These are phyloP conservation scores for Jimgerdemannia lactiflua DNA, from an alignment of 192 early-diverging fungal species.

Conservation along the genomic window DNA sequence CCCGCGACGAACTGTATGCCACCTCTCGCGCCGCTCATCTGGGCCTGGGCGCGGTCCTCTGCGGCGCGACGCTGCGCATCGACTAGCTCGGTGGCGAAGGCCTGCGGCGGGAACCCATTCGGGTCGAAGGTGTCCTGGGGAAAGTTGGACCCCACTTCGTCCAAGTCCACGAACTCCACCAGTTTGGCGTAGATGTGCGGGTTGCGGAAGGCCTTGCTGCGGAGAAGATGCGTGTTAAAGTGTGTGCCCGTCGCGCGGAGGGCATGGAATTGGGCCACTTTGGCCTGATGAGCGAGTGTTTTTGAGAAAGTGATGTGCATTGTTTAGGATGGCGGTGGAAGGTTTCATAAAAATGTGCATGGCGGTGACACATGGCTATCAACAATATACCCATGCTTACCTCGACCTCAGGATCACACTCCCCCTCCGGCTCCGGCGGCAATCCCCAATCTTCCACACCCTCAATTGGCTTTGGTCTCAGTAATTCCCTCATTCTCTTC, in stretches of 20 bases:
- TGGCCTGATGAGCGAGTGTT: constrained; percentile 43
- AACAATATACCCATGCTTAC: constrained; percentile 25
- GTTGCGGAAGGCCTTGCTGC: constrained; percentile 89
- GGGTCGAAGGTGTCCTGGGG: constrained; percentile 69
- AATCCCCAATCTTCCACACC: constrained; percentile 57
- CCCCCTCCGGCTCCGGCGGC: constrained; percentile 46
- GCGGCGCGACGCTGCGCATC: constrained; percentile 37
- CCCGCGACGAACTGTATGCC: not conserved
- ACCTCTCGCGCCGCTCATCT: constrained; percentile 14
- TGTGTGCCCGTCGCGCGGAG: constrained; percentile 65
- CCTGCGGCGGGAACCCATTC: constrained; percentile 54
- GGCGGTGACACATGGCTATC: not conserved
- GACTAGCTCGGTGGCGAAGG: constrained; percentile 56
- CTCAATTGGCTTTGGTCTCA: constrained; percentile 44
- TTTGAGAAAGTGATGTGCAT: not conserved
- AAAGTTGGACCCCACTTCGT: constrained; percentile 83
- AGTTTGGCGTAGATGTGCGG: constrained; percentile 88
- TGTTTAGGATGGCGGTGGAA: not conserved
- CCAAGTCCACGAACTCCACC: constrained; percentile 77
- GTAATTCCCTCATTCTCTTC: constrained; percentile 9
- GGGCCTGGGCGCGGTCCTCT: constrained; percentile 35
- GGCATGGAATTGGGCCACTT: constrained; percentile 72
- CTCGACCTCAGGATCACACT: constrained; percentile 61
- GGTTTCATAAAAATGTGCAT: too few relatives aligned
- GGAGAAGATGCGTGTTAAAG: constrained; percentile 79